A percentile compares a stretch with the other conserved stretches of the same genome.
phyloP scores from a whole-genome alignment of 2,329 filamentous ascomycete species.

The Neofusicoccum sp. region DNA sequence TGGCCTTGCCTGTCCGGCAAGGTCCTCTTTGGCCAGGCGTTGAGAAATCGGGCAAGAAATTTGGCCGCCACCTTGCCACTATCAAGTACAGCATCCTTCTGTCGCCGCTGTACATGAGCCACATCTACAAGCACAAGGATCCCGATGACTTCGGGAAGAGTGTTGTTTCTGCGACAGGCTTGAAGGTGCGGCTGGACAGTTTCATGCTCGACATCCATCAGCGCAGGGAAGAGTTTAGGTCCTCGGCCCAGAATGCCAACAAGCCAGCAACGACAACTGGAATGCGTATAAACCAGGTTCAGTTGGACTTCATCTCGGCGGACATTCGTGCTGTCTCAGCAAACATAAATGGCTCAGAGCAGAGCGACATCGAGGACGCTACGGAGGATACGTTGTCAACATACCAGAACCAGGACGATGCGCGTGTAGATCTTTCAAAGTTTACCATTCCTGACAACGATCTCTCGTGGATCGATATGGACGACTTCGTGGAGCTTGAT shows the following conservation, averaged over 20 bases:
- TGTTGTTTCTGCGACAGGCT: conserved; percentile 86
- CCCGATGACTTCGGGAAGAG: conserved; percentile 79
- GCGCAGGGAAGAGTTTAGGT: conserved; percentile 87
- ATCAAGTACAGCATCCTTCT: conserved; percentile 96
- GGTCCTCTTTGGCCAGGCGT: conserved; percentile 87
- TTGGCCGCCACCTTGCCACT: conserved; percentile 93
- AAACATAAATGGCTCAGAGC: conserved; percentile 77
- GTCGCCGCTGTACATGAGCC: conserved; percentile 90
- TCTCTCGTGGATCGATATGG: conserved; percentile 97
- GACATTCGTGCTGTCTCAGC: conserved; percentile 94
- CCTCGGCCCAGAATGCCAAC: conserved; percentile 66
- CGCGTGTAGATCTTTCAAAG: conserved; percentile 69
- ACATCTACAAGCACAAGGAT: conserved; percentile 99
- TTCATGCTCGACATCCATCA: conserved; percentile 98
- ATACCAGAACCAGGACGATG: conserved; percentile 54
- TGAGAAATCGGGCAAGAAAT: conserved; percentile 98
- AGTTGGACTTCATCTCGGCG: conserved; percentile 87
- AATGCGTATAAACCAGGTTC: conserved; percentile 94
- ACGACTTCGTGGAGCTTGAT: conserved; percentile 97
- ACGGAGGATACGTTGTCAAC: conserved; percentile 64
- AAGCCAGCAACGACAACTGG: conserved; percentile 81
- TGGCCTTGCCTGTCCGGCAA: conserved; percentile 93
- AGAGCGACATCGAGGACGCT: conserved; percentile 70
- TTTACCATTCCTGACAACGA: conserved; percentile 97
- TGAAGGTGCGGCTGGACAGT: conserved; percentile 94